These are phyloP conservation scores for Lepidium sativum DNA, from an alignment of 345 rosid species.

Conservation along the genomic window DNA sequence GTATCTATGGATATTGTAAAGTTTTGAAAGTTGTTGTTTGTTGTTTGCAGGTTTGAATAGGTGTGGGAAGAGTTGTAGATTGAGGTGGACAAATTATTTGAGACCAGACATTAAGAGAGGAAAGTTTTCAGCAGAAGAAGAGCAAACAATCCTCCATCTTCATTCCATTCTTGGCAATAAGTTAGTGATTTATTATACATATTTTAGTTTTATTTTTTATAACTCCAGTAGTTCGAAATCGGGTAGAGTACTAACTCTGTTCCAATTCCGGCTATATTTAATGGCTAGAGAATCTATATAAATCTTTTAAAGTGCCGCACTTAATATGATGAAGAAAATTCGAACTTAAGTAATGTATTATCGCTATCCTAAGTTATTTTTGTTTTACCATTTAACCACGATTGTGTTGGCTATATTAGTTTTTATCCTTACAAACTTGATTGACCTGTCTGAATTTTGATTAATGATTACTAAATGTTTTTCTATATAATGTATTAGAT, in stretches of 20 bases:
- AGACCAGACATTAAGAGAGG: slow-evolving; percentile 84
- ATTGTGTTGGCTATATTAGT: too few species aligned
- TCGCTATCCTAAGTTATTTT: too few species aligned
- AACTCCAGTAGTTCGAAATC: too few species aligned
- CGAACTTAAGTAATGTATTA: too few species aligned
- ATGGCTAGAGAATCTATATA: too few species aligned
- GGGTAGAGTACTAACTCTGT: too few species aligned
- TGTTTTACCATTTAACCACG: too few species aligned
- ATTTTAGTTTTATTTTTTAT: not conserved
- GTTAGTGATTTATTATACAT: slow-evolving; percentile 29
- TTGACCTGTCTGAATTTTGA: not conserved
- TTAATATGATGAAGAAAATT: too few species aligned
- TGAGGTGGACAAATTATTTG: slow-evolving; percentile 77
- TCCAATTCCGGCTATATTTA: too few species aligned
- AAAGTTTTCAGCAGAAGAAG: slow-evolving; percentile 68
- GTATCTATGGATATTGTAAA: not conserved
- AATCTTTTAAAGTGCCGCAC: too few species aligned
- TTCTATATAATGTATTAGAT: slow-evolving; percentile 28
- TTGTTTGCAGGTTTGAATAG: slow-evolving; percentile 54
- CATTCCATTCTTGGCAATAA: slow-evolving; percentile 78
- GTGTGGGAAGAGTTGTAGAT: slow-evolving; percentile 79
- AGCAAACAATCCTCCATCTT: slow-evolving; percentile 65
- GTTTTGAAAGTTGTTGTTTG: not conserved
- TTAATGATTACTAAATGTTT: not conserved
- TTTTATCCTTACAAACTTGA: not conserved